These are phyloP conservation scores for Beverwykella pulmonaria DNA, from an alignment of 495 filamentous ascomycete genomes.

Conservation along the genomic window DNA sequence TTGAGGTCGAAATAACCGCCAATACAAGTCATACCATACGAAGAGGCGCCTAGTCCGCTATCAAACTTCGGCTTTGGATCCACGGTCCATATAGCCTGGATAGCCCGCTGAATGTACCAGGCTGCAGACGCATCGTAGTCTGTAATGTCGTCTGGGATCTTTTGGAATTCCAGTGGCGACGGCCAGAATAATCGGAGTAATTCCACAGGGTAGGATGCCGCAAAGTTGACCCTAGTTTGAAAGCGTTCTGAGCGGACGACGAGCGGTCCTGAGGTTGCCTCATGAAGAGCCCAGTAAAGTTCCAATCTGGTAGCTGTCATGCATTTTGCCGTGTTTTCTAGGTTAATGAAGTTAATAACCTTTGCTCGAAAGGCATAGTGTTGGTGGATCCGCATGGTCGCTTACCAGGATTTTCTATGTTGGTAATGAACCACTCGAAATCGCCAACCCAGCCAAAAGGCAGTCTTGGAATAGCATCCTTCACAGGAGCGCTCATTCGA, in stretches of 20 bases:
- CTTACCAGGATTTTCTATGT: background rate
- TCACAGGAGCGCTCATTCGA: background rate
- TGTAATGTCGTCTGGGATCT: too few relatives aligned
- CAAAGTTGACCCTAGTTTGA: background rate
- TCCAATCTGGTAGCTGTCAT: background rate
- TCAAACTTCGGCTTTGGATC: background rate
- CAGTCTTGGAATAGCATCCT: background rate
- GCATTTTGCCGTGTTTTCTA: background rate
- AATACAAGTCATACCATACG: slow-evolving; percentile 3
- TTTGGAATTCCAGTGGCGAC: too few relatives aligned
- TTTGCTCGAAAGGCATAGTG: too few relatives aligned
- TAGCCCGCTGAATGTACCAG: too few relatives aligned
- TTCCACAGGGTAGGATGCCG: background rate
- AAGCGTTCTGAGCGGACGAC: background rate
- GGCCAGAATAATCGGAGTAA: too few relatives aligned
- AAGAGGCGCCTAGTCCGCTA: background rate
- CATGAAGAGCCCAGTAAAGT: too few relatives aligned
- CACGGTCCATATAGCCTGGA: too few relatives aligned
- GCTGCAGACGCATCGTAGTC: too few relatives aligned
- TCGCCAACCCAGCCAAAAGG: slow-evolving; percentile 2
- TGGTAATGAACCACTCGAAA: slow-evolving; percentile 2
- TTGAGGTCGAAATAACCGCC: too few relatives aligned
- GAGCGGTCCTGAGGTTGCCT: background rate
- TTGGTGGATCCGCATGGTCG: background rate
- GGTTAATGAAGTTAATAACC: too few relatives aligned